Conservation (phyloP, 352 stramenopile species). For the Globisporangium nunn region DNA sequence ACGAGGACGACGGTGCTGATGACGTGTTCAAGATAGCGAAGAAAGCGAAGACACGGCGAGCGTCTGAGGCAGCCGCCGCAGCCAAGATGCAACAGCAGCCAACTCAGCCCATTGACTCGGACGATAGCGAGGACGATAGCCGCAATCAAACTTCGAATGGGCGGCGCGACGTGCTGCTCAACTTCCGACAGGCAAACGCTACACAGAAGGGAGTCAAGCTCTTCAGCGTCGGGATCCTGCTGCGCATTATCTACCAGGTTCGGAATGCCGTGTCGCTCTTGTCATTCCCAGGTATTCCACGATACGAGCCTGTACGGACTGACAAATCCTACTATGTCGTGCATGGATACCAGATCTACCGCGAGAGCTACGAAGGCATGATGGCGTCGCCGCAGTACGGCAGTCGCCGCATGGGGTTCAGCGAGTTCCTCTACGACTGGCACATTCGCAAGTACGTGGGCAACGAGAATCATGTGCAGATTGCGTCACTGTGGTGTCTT, state of each 20-base stretch:
- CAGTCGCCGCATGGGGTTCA: conserved; percentile 67
- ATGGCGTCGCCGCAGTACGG: conserved; percentile 64
- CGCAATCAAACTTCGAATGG: conserved; percentile 9
- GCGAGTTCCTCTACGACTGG: conserved; percentile 82
- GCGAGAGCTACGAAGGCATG: conserved; percentile 64
- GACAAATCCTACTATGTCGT: not conserved
- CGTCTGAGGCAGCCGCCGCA: conserved; percentile 23
- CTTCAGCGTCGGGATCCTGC: conserved; percentile 50
- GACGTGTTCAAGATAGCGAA: conserved; percentile 34
- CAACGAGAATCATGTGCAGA: too few species aligned
- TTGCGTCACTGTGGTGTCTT: too few species aligned
- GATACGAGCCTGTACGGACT: not conserved
- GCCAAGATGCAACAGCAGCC: conserved; percentile 8
- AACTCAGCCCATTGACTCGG: conserved; percentile 8
- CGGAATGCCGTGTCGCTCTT: not conserved
- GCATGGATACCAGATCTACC: conserved; percentile 38
- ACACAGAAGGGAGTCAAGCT: conserved; percentile 43
- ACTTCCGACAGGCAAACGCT: conserved; percentile 34
- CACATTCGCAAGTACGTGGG: conserved; percentile 63
- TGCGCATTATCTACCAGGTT: conserved; percentile 55
- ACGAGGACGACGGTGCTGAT: conserved; percentile 11
- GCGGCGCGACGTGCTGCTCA: conserved; percentile 33
- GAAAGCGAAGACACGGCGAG: conserved; percentile 34
- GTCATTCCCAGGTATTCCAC: not conserved
- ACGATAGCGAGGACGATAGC: conserved; percentile 11